phyloP scores from a whole-genome alignment of 2,329 filamentous ascomycete genomes.

The Colletotrichum somersetense region DNA sequence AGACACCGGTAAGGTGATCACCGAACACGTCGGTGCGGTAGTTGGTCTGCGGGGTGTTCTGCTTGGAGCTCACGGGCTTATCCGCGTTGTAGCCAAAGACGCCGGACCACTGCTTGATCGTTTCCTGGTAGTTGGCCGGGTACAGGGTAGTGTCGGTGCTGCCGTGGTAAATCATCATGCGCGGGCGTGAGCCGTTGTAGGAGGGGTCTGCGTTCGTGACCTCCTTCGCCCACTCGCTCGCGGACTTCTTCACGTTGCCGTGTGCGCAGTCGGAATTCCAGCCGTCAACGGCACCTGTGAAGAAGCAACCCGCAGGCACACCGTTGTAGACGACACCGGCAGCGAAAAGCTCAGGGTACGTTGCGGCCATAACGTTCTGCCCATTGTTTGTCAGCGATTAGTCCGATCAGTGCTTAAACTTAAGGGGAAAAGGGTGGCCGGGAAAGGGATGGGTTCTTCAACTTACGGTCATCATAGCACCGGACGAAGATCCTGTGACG shows the following conservation, averaged over 20 bases:
- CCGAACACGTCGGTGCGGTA: constrained; percentile 57
- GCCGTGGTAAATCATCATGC: constrained; percentile 72
- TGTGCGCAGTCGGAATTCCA: constrained; percentile 69
- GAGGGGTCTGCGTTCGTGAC: constrained; percentile 62
- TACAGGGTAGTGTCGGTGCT: constrained; percentile 62
- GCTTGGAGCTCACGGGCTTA: constrained; percentile 47
- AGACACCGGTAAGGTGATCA: constrained; percentile 46
- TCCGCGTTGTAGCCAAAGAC: constrained; percentile 58
- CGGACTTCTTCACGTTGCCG: constrained; percentile 58
- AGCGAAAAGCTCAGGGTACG: constrained; percentile 67
- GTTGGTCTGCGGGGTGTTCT: constrained; percentile 52
- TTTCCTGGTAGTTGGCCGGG: constrained; percentile 68
- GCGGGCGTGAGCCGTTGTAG: constrained; percentile 62
- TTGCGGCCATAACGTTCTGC: not conserved
- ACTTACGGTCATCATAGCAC: constrained; percentile 39
- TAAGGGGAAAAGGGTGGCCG: not conserved
- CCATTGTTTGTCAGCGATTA: not conserved
- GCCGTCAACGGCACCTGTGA: constrained; percentile 54
- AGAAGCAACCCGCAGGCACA: constrained; percentile 68
- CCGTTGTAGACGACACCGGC: constrained; percentile 65
- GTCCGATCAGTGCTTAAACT: not conserved
- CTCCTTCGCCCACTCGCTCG: constrained; percentile 56
- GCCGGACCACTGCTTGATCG: constrained; percentile 68
- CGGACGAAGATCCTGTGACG: constrained; percentile 55
- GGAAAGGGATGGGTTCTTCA: not conserved